Conservation (phyloP, 768 basidiomycete species). For the Hemileccinum impolitum region DNA sequence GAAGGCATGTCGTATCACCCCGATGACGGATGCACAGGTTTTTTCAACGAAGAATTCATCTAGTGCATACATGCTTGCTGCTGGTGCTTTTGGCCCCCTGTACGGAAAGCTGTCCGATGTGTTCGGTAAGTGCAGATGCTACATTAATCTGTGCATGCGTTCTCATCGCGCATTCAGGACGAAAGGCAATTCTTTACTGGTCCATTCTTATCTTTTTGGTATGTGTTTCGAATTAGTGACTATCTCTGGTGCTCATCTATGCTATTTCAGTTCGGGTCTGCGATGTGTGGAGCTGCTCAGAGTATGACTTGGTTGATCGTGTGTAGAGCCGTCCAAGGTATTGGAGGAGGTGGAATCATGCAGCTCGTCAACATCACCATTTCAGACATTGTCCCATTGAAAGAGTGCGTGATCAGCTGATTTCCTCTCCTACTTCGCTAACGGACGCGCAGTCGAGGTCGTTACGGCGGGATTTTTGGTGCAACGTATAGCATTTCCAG, state of each 20-base stretch:
- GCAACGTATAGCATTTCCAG: conserved; percentile 75
- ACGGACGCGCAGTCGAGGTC: conserved; percentile 53
- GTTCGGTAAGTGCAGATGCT: conserved; percentile 25
- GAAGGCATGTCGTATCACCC: conserved; percentile 41
- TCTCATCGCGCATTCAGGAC: conserved; percentile 32
- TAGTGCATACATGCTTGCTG: conserved; percentile 73
- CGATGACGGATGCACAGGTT: background rate
- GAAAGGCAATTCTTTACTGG: conserved; percentile 69
- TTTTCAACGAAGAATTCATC: background rate
- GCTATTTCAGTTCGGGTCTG: conserved; percentile 58
- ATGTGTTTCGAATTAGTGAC: conserved; percentile 10
- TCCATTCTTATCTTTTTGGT: conserved; percentile 70
- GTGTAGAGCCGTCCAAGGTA: conserved; percentile 74
- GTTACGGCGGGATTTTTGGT: conserved; percentile 68
- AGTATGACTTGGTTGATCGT: conserved; percentile 73
- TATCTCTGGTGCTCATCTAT: background rate
- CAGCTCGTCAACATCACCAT: conserved; percentile 75
- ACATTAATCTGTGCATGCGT: background rate
- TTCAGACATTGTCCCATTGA: conserved; percentile 76
- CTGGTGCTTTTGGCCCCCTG: conserved; percentile 62
- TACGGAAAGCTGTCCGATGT: conserved; percentile 78
- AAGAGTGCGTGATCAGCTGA: conserved; percentile 48
- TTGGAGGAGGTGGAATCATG: conserved; percentile 76
- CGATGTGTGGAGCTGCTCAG: conserved; percentile 77
- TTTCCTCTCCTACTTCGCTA: background rate